Evolutionary conservation across 2,329 filamentous ascomycete species (phyloP), one percentile per base, ranked within the genome.

Genomic region (Nannizzia gypsea): DNA sequence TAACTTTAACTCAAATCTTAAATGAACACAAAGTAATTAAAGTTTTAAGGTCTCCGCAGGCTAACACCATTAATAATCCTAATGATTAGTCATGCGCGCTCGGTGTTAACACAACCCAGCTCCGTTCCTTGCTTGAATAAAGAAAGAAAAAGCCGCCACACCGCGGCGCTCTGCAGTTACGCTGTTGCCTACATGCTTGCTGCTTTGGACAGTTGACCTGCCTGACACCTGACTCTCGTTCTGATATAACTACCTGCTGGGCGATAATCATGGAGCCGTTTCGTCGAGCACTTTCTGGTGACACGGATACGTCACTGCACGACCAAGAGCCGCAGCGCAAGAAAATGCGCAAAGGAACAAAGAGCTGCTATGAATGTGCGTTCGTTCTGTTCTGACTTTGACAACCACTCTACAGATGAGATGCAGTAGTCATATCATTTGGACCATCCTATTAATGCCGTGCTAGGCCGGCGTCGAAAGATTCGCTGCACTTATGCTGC

Each of bases 271-370:
- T 52, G 48, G 48, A 52, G 22, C 22, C 48, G 6, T 52, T 31
- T 31, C 48, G 48, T 52, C 48, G 48, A 15, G 26, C 48, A 8
- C 48, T 52, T 6, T 52, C 48, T 24, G 48, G 48, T n/a, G 48
- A 52, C 31, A 56, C 28, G 54, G 36, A 56, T 56, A 20, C 31
- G 52, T 13, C 54, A 24, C 54, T 38, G 54, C 54, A 36, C 26
- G 61, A 73, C 54, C 57, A 59, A 8, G 66, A 71, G 52, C 59
- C 72, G 66, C 67, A 72, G n/a, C 69, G 69, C 36, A 76, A 75
- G 66, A 75, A 69, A 62, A 75, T 76, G 72, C 66, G 74, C 50
- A 76, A 76, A 50, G 74, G 74, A 20, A 76, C 74, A 22, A 74
- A 71, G 62, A 75, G 73, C 61, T 76, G 74, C 64, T 65, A 67